These are phyloP conservation scores for Talaromyces sp. DNA, from an alignment of 2,329 filamentous ascomycete species.

Conservation along the genomic window DNA sequence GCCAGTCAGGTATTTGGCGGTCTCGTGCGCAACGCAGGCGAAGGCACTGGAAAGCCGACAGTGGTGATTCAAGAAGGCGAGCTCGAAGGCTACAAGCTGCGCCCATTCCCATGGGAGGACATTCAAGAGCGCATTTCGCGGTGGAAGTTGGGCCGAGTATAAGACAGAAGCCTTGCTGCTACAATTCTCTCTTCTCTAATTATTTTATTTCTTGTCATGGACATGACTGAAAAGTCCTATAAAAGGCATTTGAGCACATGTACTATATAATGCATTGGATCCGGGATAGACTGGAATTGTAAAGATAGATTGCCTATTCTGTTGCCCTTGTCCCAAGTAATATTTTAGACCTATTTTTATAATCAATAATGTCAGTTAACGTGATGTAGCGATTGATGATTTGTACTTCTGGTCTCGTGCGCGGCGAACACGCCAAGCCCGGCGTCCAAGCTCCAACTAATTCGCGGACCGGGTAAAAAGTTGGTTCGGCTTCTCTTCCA, in stretches of 20 bases:
- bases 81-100: constrained; percentile 63
- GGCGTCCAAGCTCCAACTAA: constrained; percentile 28
- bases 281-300: background rate
- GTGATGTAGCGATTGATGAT: background rate
- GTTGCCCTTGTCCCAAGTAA: background rate
- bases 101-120: constrained; percentile 74
- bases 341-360: background rate
- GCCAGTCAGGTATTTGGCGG: constrained; percentile 75
- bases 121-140: constrained; percentile 80
- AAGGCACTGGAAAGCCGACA: constrained; percentile 82
- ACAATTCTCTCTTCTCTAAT: constrained; percentile 1
- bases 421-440: constrained; percentile 6
- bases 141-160: constrained; percentile 73
- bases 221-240: background rate
- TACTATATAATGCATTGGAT: constrained; percentile 5
- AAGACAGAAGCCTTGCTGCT: constrained; percentile 13
- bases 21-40: constrained; percentile 66
- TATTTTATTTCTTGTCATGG: background rate
- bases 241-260: background rate
- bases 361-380: background rate
- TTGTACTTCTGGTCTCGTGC: background rate
- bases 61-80: constrained; percentile 92
- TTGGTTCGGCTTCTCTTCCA: constrained; percentile 22
- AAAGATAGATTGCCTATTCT: background rate
- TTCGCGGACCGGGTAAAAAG: constrained; percentile 36